Evolutionary conservation across 2,329 filamentous ascomycete species (phyloP).

Genomic region (Eutypa lata): DNA sequence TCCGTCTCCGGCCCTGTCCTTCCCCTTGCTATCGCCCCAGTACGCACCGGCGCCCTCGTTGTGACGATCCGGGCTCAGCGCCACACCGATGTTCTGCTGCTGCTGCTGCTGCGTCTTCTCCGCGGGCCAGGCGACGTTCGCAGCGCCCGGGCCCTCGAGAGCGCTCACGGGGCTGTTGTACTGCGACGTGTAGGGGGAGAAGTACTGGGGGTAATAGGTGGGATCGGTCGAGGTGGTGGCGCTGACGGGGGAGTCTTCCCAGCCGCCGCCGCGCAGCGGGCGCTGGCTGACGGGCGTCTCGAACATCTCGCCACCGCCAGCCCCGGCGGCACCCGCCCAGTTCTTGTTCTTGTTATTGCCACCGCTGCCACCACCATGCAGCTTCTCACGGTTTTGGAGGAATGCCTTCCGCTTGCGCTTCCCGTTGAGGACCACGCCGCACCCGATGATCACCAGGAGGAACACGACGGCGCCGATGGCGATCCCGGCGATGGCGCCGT

Average conservation of each 20-base stretch:
- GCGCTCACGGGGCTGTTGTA: constrained; percentile 56
- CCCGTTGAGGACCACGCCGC: constrained; percentile 53
- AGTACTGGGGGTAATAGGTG: constrained; percentile 43
- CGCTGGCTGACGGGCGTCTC: constrained; percentile 54
- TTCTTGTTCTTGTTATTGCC: constrained; percentile 21
- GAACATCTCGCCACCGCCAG: constrained; percentile 39
- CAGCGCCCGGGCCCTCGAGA: constrained; percentile 28
- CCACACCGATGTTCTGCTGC: constrained; percentile 39
- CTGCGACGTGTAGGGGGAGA: constrained; percentile 59
- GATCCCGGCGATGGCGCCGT: constrained; percentile 58
- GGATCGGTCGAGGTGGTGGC: constrained; percentile 31
- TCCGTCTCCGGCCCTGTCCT: constrained; percentile 19
- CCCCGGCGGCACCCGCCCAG: constrained; percentile 39
- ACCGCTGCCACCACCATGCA: constrained; percentile 13
- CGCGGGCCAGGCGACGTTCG: constrained; percentile 35
- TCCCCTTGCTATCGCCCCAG: constrained; percentile 39
- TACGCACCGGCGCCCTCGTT: constrained; percentile 23
- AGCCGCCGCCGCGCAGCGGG: constrained; percentile 43
- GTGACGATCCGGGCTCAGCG: constrained; percentile 38
- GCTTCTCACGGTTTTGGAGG: constrained; percentile 44
- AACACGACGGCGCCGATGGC: constrained; percentile 48
- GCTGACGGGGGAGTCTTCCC: constrained; percentile 52
- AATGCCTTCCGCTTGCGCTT: constrained; percentile 52
- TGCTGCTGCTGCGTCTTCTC: constrained; percentile 14
- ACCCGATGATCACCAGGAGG: constrained; percentile 46